Conservation (phyloP, 2,329 filamentous ascomycete species). For the Paracorniculantispora psalliotae region DNA sequence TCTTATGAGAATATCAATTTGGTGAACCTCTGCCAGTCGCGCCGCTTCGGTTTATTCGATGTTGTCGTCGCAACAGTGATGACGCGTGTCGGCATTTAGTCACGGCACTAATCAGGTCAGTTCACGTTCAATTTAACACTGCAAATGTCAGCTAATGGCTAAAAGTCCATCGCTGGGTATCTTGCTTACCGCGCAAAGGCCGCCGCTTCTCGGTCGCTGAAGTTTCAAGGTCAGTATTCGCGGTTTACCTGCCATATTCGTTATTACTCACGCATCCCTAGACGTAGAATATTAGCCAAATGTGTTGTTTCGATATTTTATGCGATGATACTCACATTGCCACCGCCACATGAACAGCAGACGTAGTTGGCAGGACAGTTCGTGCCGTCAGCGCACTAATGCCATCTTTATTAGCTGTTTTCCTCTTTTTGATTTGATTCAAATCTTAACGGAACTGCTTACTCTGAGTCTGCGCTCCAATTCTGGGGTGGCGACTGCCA, state of each 20-base stretch:
- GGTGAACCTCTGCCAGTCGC: no score
- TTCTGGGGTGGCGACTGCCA: neutral
- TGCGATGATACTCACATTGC: neutral
- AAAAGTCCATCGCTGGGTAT: neutral
- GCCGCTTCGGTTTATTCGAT: no score
- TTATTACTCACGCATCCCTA: neutral
- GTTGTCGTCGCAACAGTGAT: no score
- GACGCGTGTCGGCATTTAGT: no score
- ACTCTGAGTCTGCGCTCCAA: neutral
- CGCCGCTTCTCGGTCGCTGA: neutral
- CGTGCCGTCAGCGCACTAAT: neutral
- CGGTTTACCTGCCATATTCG: no score
- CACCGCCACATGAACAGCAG: conserved; percentile 1
- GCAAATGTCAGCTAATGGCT: neutral
- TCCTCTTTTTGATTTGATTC: no score
- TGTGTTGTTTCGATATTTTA: no score
- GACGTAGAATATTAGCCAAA: no score
- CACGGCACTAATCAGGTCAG: neutral
- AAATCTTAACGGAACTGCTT: neutral
- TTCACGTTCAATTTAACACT: neutral
- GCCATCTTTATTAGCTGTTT: neutral
- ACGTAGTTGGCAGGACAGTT: neutral
- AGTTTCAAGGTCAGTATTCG: neutral
- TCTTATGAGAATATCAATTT: no score
- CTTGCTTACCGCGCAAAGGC: neutral